Percentiles rank a stretch among this genome's conserved stretches.
phyloP scores from a whole-genome alignment of 2,329 filamentous ascomycete genomes.

The Pseudogymnoascus verrucosus region DNA sequence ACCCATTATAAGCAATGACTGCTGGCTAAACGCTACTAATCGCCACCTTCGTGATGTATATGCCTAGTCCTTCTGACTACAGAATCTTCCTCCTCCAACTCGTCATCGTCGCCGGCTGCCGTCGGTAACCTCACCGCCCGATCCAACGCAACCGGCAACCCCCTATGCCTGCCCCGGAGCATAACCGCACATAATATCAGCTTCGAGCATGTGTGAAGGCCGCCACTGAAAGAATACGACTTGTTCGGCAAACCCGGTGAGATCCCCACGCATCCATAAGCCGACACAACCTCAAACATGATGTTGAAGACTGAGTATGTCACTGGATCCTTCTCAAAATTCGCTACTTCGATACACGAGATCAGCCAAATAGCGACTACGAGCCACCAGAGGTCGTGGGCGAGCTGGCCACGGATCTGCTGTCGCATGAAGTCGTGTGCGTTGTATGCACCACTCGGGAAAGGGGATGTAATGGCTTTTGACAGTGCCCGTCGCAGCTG shows the following conservation, averaged over 20 bases:
- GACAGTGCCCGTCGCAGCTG: background rate
- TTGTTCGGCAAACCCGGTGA: slow-evolving; percentile 67
- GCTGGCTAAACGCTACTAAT: background rate
- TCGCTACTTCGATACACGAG: slow-evolving; percentile 72
- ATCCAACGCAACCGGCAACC: slow-evolving; percentile 46
- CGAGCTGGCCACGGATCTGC: slow-evolving; percentile 86
- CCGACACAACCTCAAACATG: slow-evolving; percentile 80
- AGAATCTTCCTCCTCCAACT: background rate
- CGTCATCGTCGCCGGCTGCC: slow-evolving; percentile 12
- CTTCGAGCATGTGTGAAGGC: slow-evolving; percentile 63
- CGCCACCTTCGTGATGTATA: background rate
- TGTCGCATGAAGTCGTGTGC: slow-evolving; percentile 76
- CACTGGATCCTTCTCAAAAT: slow-evolving; percentile 27
- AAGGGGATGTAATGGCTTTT: slow-evolving; percentile 9
- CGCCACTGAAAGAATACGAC: slow-evolving; percentile 68
- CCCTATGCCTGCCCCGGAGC: slow-evolving; percentile 44
- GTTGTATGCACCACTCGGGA: slow-evolving; percentile 40
- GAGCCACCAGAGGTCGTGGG: slow-evolving; percentile 96
- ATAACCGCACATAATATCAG: slow-evolving; percentile 47
- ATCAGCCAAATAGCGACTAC: slow-evolving; percentile 91
- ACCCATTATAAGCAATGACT: background rate
- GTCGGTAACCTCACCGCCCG: slow-evolving; percentile 38
- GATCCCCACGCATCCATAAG: slow-evolving; percentile 84
- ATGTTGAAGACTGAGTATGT: slow-evolving; percentile 47
- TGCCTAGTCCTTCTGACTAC: background rate